phyloP scores from a whole-genome alignment of 192 early-diverging fungal genomes.

The Entomortierella lignicola region DNA sequence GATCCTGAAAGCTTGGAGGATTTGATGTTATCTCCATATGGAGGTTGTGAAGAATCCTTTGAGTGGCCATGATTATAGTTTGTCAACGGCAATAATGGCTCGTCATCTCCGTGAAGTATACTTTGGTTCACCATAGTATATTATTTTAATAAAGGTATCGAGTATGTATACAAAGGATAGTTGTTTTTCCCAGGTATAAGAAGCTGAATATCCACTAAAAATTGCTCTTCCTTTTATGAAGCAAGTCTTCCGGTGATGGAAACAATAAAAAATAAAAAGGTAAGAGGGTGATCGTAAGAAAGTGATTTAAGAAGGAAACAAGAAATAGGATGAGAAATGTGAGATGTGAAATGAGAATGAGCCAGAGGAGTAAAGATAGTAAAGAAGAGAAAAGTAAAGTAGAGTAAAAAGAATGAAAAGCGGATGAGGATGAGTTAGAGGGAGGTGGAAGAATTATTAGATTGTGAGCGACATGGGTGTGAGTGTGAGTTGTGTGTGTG shows the following conservation, averaged over 20 bases:
- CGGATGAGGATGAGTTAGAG: not conserved
- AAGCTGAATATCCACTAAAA: too few species aligned
- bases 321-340: not conserved
- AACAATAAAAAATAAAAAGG: not conserved
- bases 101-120: conserved; percentile 39
- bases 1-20: conserved; percentile 36
- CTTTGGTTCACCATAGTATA: conserved; percentile 11
- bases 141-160: too few species aligned
- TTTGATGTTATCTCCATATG: conserved; percentile 15
- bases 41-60: not conserved
- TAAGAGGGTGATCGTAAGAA: not conserved
- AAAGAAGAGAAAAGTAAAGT: not conserved
- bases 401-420: not conserved
- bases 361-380: too few species aligned
- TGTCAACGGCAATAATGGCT: conserved; percentile 35
- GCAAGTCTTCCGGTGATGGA: not conserved
- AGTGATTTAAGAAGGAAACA: not conserved
- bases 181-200: too few species aligned
- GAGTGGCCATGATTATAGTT: not conserved
- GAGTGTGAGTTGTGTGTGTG: too few species aligned
- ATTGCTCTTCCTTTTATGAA: too few species aligned
- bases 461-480: too few species aligned
- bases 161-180: too few species aligned
- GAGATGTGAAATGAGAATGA: not conserved
- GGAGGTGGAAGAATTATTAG: too few species aligned